These are phyloP conservation scores for Tetrapisispora nanseiensis DNA, from an alignment of 805 yeast species.

Conservation along the genomic window DNA sequence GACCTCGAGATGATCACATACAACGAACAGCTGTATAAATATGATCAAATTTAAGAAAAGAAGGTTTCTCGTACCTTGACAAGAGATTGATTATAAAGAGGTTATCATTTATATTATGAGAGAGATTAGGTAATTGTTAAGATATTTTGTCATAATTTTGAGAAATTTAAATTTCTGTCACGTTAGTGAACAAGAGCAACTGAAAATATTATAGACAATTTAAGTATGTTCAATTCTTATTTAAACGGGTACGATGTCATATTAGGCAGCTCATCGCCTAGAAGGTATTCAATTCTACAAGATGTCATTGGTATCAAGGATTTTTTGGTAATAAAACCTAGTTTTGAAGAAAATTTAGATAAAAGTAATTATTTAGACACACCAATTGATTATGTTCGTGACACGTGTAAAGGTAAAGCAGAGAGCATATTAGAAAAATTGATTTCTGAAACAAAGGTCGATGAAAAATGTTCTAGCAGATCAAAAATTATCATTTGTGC, in stretches of 20 bases:
- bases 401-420: slow-evolving; percentile 64
- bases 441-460: background rate
- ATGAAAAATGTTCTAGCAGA: slow-evolving; percentile 10
- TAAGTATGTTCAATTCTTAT: background rate
- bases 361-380: slow-evolving; percentile 31
- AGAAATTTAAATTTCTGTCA: no score
- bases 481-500: slow-evolving; percentile 45
- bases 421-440: slow-evolving; percentile 45
- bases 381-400: slow-evolving; percentile 44
- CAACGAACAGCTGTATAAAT: no score
- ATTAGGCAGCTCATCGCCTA: slow-evolving; percentile 78
- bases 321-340: slow-evolving; percentile 44
- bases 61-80: no score
- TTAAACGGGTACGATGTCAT: slow-evolving; percentile 32
- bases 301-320: slow-evolving; percentile 43
- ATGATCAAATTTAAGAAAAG: no score
- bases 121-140: no score
- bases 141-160: no score
- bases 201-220: no score
- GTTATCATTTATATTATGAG: no score
- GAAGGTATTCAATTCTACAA: slow-evolving; percentile 61
- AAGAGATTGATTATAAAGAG: no score
- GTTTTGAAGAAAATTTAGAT: slow-evolving; percentile 67
- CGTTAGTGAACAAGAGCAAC: no score
- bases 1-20: no score